Evolutionary conservation across 2,329 filamentous ascomycete species (phyloP), one percentile per base, ranked within the genome.

Genomic region (Plenodomus biglobosus): DNA sequence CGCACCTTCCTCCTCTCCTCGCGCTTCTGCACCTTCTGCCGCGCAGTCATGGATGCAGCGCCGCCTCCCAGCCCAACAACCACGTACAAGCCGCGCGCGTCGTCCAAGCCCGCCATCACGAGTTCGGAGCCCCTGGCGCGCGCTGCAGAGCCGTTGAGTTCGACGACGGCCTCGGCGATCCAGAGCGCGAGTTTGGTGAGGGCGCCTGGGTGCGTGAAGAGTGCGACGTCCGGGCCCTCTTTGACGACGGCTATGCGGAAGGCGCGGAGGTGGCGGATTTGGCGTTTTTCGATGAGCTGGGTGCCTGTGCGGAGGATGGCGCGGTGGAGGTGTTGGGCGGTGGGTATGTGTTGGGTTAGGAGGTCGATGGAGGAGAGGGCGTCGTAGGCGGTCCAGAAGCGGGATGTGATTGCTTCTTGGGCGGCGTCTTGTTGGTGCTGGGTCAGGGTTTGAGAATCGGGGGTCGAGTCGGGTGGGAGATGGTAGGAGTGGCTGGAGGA

Each of bases 231-330:
- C 0, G 92, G 90, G 0, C 92, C 91, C 65, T 97, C 94, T 68
- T 95, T 96, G 61, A 99, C 91, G 3, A 97, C 88, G 27, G 89
- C 95, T 80, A 99, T 91, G 41, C 94, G 88, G 71, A 97, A 99
- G 0, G 92, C 88, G 40, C 90, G 85, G 15, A 99, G 78, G 69
- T 96, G 91, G 32, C 90, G 88, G 67, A 99, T 95, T 64, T 96
- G 92, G 49, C 88, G 87, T 75, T 99, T 99, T 58, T 90, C 89
- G 50, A 99, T 88, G 21, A 99, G 80, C 0, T 89, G 87, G 1
- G 91, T 95, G 32, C 94, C 94, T 0, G 92, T 96, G 40, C 90
- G 88, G 52, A 96, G 88, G 53, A 99, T 97, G 35, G 94, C 92
- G 30, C 90, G 85, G 70, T 96, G 89, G 1, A 99, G 81, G 62